Base-by-base conservation (phyloP, 768 basidiomycete genomes). In the Dacryopinax spathularia region DNA sequence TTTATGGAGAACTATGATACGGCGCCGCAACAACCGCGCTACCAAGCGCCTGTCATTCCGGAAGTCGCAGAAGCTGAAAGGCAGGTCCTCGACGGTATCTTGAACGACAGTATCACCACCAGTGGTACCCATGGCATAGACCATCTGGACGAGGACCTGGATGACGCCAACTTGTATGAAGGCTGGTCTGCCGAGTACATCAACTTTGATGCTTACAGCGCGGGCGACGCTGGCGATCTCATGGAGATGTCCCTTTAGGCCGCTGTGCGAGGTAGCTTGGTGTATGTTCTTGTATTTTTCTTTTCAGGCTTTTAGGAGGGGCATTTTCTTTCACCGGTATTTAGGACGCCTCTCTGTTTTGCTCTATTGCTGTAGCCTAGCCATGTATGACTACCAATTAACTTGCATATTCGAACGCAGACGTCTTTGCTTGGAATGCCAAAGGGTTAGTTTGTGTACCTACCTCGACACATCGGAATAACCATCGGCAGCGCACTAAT, bases 1-100 rank as follows among this genome's bases (percentile, higher is more conserved):
- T 56, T 56, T 20, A 56, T 56, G 48, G 48, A 56, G 48, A 56
- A 56, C 20, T 56, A 56, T 29, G 48, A 56, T 13, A 56, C 48
- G 9, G 48, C 48, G 48, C 48, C 48, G 5, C 48, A 56, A 29
- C 48, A 56, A 29, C 48, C 48, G 31, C 48, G 48, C 9, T 56
- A 56, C 31, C 48, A 56, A 20, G 48, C 48, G 9, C 48, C 48
- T 5, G 25, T 56, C 48, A 3, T 56, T 20, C 12, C 12, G 15
- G 48, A 56, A 56, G 25, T 20, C 4, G 7, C 48, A 25, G 48
- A 29, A 29, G 48, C 13, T 15, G 48, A 31, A 20, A 13, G 31
- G 10, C 25, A 5, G 10, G 29, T 31, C 48, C 31, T 56, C 25
- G 18, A 56, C 48, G 48, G 25, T 56, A 15, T 56, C 31, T 5